Evolutionary conservation across 2,329 filamentous ascomycete species (phyloP).

Genomic region (Xylaria sp.): DNA sequence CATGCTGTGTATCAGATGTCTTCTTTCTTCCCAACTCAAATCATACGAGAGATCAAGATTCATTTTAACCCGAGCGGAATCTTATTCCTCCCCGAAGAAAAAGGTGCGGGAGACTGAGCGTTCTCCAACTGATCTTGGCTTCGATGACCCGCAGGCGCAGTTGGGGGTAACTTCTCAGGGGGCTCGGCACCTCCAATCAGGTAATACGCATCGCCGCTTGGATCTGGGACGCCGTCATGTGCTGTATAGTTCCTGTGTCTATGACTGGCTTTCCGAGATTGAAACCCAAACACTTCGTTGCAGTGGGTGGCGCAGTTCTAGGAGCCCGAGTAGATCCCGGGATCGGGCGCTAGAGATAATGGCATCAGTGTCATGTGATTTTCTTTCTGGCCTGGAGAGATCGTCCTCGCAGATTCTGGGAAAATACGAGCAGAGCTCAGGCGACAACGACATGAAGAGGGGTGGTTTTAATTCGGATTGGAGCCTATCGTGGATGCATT

Average conservation of each 20-base stretch:
- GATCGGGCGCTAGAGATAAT: background rate
- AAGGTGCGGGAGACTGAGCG: background rate
- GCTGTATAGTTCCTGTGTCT: background rate
- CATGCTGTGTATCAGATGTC: background rate
- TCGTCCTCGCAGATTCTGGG: too few species aligned
- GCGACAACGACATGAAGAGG: too few species aligned
- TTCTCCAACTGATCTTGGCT: slow-evolving; percentile 12
- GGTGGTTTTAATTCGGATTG: too few species aligned
- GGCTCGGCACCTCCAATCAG: background rate
- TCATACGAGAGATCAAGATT: background rate
- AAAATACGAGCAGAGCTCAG: too few species aligned
- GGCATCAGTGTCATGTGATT: background rate
- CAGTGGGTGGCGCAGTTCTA: background rate
- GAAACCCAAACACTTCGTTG: background rate
- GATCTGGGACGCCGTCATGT: background rate
- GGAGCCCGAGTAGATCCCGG: too few species aligned
- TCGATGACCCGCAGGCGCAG: slow-evolving; percentile 1
- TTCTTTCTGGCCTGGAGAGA: too few species aligned
- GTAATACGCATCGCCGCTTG: background rate
- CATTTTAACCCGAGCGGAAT: background rate
- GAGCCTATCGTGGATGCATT: too few species aligned
- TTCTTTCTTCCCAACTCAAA: too few species aligned
- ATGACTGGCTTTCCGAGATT: background rate
- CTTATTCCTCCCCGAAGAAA: background rate
- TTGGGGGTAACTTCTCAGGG: background rate